phyloP scores from a whole-genome alignment of 2,329 filamentous ascomycete species.

The Sarocladium kiliense region DNA sequence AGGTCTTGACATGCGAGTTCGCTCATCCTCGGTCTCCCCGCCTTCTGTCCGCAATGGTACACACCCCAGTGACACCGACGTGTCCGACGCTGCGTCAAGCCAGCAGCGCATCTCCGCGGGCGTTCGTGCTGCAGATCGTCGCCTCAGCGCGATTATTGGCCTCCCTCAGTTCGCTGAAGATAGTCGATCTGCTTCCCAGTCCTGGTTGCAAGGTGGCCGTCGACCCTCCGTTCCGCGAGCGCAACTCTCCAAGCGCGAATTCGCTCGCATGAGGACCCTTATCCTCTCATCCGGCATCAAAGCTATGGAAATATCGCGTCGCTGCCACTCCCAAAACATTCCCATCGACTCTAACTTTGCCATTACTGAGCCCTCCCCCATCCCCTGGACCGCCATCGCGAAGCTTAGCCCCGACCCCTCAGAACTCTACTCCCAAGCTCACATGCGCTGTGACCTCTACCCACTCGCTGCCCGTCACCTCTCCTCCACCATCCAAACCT shows the following conservation, averaged over 20 bases:
- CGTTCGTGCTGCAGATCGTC: conserved; percentile 27
- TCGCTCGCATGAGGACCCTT: conserved; percentile 71
- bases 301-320: conserved; percentile 71
- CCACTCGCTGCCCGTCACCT: conserved; percentile 48
- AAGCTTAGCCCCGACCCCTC: conserved; percentile 31
- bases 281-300: conserved; percentile 85
- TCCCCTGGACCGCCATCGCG: conserved; percentile 39
- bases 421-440: conserved; percentile 26
- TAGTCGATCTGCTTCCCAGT: background rate
- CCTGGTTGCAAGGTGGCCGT: background rate
- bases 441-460: conserved; percentile 41
- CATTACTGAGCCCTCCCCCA: background rate
- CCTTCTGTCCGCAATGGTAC: background rate
- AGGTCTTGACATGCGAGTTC: conserved; percentile 39
- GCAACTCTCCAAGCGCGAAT: conserved; percentile 60
- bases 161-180: conserved; percentile 20
- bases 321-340: conserved; percentile 47
- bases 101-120: conserved; percentile 23
- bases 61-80: conserved; percentile 23
- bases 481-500: conserved; percentile 39
- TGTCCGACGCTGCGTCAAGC: conserved; percentile 33
- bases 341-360: conserved; percentile 23
- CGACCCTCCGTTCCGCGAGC: conserved; percentile 26
- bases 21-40: conserved; percentile 30
- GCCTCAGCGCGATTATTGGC: conserved; percentile 26